phyloP scores from a whole-genome alignment of 139 green algal species.

The Chlamydomonas eustigma region DNA sequence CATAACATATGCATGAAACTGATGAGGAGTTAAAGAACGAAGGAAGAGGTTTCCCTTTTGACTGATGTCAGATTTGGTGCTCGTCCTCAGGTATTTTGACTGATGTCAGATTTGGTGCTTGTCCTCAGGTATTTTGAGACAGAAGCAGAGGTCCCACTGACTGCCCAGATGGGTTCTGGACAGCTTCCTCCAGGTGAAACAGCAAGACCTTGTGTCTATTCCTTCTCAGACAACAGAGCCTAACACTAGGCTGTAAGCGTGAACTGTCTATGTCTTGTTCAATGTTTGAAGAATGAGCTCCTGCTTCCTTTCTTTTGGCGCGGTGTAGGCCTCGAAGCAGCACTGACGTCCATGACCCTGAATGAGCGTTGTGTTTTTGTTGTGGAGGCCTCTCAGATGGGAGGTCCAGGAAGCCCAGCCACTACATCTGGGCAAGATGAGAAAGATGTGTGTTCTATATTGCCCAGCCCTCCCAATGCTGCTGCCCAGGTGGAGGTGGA shows the following conservation, averaged over 20 bases:
- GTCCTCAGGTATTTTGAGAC: conserved; percentile 3
- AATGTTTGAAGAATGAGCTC: neutral
- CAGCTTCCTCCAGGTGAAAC: conserved; percentile 26
- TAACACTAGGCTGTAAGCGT: too few species aligned
- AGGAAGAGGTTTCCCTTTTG: too few species aligned
- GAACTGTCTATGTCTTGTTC: neutral
- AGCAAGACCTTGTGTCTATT: too few species aligned
- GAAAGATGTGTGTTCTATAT: conserved; percentile 17
- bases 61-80: too few species aligned
- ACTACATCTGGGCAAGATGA: too few species aligned
- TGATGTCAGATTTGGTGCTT: too few species aligned
- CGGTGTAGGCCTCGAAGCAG: conserved; percentile 46
- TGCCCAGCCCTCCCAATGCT: conserved; percentile 26
- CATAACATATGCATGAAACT: too few species aligned
- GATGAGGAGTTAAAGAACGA: too few species aligned
- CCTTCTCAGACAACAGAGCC: too few species aligned
- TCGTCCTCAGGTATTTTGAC: conserved; percentile 3
- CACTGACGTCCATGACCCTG: conserved; percentile 42
- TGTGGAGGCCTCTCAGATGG: conserved; percentile 24
- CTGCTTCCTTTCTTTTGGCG: neutral
- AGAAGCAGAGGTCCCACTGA: conserved; percentile 20
- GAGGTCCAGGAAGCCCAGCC: conserved; percentile 1
- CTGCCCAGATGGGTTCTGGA: conserved; percentile 34
- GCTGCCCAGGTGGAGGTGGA: conserved; percentile 51
- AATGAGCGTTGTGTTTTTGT: conserved; percentile 49